Percentiles rank a stretch among this genome's conserved stretches.
Evolutionary conservation across 2,329 filamentous ascomycete species (phyloP).

Genomic region (Elsinoe batatas): DNA sequence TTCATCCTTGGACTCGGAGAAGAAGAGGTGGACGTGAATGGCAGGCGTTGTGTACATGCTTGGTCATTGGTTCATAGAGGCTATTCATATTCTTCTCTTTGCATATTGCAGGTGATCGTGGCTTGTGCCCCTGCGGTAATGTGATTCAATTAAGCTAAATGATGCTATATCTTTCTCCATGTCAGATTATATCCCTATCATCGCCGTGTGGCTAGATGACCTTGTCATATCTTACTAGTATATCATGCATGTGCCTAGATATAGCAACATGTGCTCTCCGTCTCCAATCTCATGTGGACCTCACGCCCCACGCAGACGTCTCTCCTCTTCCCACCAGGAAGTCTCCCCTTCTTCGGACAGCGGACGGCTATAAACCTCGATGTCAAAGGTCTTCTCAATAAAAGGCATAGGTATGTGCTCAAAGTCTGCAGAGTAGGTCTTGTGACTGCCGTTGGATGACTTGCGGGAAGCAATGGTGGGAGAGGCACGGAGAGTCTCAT

Average conservation of each 20-base stretch:
- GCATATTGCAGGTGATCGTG: background rate
- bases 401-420: slow-evolving; percentile 3
- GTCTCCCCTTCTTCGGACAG: background rate
- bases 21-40: background rate
- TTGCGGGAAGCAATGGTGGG: background rate
- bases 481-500: background rate
- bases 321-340: background rate
- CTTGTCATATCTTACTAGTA: background rate
- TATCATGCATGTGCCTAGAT: background rate
- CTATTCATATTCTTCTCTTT: background rate
- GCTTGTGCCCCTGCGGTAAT: background rate
- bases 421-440: background rate
- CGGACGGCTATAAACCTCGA: background rate
- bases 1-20: too few relatives aligned
- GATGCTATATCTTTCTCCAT: background rate
- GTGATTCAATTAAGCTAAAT: background rate
- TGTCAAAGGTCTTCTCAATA: background rate
- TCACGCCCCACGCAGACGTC: background rate
- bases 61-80: background rate
- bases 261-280: background rate
- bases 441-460: background rate
- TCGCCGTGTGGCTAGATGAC: background rate
- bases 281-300: background rate
- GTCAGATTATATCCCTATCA: background rate
- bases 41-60: background rate